phyloP scores from a whole-genome alignment of 2,329 filamentous ascomycete species.

The Fusarium pseudoanthophilum region DNA sequence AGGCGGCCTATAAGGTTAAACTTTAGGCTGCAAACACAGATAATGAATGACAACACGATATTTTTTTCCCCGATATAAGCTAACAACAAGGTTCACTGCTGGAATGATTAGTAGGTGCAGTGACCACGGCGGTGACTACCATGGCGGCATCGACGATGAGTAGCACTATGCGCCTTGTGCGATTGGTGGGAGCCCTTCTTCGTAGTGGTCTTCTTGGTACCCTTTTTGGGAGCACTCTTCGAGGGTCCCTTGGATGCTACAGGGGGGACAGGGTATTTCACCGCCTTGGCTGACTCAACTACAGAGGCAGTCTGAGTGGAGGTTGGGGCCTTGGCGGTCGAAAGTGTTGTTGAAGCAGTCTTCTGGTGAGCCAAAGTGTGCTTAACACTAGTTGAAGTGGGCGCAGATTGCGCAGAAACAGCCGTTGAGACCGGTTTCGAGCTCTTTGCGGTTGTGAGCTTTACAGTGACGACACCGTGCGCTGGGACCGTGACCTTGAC shows the following conservation, averaged over 20 bases:
- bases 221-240: background rate
- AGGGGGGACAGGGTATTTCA: background rate
- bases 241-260: background rate
- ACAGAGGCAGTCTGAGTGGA: background rate
- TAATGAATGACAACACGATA: too few relatives aligned
- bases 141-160: background rate
- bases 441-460: background rate
- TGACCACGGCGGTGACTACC: background rate
- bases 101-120: background rate
- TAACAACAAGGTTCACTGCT: too few relatives aligned
- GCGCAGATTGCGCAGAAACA: background rate
- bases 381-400: rapidly evolving
- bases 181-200: background rate
- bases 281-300: background rate
- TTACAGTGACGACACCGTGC: background rate
- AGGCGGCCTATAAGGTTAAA: too few relatives aligned
- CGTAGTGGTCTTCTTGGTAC: background rate
- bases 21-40: too few relatives aligned
- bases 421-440: background rate
- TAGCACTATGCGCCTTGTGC: background rate
- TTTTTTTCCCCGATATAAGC: too few relatives aligned
- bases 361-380: background rate
- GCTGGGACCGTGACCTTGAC: background rate
- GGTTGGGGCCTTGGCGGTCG: background rate
- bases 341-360: background rate